A percentile compares a stretch with the other conserved stretches of the same genome.
Evolutionary conservation across 305 asterid species (phyloP).

Genomic region (Plantago coronopus): DNA sequence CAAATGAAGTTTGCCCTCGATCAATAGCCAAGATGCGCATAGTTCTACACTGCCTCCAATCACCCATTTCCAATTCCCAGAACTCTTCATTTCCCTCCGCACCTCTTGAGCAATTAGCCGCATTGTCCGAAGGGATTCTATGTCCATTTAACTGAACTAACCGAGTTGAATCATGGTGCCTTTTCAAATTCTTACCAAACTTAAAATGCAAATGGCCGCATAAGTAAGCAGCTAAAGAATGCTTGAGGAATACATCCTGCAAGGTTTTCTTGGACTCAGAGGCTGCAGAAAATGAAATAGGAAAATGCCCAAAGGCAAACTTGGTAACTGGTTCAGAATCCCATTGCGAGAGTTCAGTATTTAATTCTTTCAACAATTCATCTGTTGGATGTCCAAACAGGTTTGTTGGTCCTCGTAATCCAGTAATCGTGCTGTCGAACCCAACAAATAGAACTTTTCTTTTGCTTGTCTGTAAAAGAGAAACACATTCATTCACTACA

Average conservation of each 20-base stretch:
- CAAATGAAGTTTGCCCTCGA: conserved; percentile 67
- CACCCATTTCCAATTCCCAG: conserved; percentile 99
- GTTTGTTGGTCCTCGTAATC: conserved; percentile 93
- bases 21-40: conserved; percentile 91
- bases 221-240: conserved; percentile 63
- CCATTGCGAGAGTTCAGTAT: conserved; percentile 63
- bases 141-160: conserved; percentile 65
- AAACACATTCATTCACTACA: conserved; percentile 20
- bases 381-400: conserved; percentile 97
- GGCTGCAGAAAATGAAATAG: conserved; percentile 82
- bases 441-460: conserved; percentile 78
- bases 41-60: conserved; percentile 76
- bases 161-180: conserved; percentile 53
- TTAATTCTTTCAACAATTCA: conserved; percentile 56
- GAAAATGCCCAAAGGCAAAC: conserved; percentile 86
- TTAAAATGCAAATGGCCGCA: conserved; percentile 89
- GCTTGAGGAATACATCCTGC: conserved; percentile 44
- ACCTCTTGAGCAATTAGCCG: conserved; percentile 35
- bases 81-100: conserved; percentile 40
- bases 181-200: conserved; percentile 78
- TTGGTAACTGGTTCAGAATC: conserved; percentile 66
- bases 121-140: conserved; percentile 28
- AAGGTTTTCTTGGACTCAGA: conserved; percentile 70
- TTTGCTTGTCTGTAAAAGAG: conserved; percentile 56
- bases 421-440: conserved; percentile 73